Percentiles rank a stretch among this genome's conserved stretches.
Evolutionary conservation across 495 filamentous ascomycete genomes (phyloP).

Genomic region (Pseudoneurospora amorphoporcata): DNA sequence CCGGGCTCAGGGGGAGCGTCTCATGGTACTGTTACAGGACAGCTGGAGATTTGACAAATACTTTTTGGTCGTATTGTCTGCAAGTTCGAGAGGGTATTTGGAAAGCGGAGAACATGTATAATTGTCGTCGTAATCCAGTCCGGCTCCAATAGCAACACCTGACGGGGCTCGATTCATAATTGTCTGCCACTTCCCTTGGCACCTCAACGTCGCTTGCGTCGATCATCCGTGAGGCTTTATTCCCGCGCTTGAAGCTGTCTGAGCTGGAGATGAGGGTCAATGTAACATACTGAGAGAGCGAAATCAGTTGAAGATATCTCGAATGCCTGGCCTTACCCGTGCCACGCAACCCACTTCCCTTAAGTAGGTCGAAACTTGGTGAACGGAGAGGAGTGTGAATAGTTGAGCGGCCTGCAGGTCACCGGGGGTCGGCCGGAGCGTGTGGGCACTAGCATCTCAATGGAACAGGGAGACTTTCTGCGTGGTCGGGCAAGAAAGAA

Average conservation of each 20-base stretch:
- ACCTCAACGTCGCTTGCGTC: not conserved
- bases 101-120: not conserved
- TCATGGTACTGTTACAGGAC: not conserved
- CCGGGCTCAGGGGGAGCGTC: not conserved
- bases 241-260: not conserved
- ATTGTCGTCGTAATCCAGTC: not conserved
- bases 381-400: not conserved
- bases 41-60: not conserved
- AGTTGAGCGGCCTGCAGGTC: not conserved
- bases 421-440: not conserved
- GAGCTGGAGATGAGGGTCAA: not conserved
- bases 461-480: not conserved
- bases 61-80: not conserved
- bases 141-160: not conserved
- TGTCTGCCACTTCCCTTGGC: not conserved
- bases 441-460: not conserved
- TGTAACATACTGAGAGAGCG: no score
- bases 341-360: no score
- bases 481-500: not conserved
- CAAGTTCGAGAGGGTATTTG: not conserved
- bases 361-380: not conserved
- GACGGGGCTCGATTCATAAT: not conserved
- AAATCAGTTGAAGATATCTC: not conserved
- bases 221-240: not conserved
- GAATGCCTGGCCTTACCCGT: not conserved